Percentiles rank a stretch among this genome's conserved stretches.
Evolutionary conservation across 192 early-diverging fungal genomes (phyloP).

Genomic region (Coemansia sp.): DNA sequence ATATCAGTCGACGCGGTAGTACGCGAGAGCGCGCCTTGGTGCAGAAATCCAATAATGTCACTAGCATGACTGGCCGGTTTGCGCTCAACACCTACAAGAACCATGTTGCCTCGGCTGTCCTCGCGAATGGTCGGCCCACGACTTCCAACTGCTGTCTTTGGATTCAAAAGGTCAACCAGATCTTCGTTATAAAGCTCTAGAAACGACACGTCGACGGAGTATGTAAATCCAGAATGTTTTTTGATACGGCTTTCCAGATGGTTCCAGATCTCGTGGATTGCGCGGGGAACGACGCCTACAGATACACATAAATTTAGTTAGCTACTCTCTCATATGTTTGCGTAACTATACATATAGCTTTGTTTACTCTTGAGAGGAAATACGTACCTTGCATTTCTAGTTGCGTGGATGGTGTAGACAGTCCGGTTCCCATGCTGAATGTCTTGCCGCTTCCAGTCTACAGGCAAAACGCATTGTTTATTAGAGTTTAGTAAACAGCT

Average conservation of each 20-base stretch:
- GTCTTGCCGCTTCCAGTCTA: constrained; percentile 83
- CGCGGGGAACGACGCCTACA: constrained; percentile 45
- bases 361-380: constrained; percentile 53
- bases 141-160: constrained; percentile 35
- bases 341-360: constrained; percentile 12
- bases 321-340: constrained; percentile 19
- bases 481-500: too few species aligned
- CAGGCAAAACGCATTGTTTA: not conserved
- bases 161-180: constrained; percentile 78
- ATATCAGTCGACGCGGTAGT: constrained; percentile 94
- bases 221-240: constrained; percentile 22
- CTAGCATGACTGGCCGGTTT: constrained; percentile 58
- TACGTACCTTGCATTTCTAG: constrained; percentile 56
- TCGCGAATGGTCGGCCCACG: constrained; percentile 70
- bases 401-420: constrained; percentile 11
- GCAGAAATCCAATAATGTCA: constrained; percentile 68
- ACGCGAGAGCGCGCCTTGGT: constrained; percentile 71
- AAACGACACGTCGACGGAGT: constrained; percentile 71
- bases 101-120: constrained; percentile 87
- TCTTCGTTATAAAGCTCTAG: constrained; percentile 98
- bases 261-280: constrained; percentile 40
- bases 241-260: constrained; percentile 14
- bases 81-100: constrained; percentile 82
- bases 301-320: not conserved
- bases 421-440: constrained; percentile 89